Percentiles rank a stretch among this genome's conserved stretches.
These are phyloP conservation scores for Oryza glaberrima DNA, from an alignment of 176 grass and related monocot species.

Conservation along the genomic window DNA sequence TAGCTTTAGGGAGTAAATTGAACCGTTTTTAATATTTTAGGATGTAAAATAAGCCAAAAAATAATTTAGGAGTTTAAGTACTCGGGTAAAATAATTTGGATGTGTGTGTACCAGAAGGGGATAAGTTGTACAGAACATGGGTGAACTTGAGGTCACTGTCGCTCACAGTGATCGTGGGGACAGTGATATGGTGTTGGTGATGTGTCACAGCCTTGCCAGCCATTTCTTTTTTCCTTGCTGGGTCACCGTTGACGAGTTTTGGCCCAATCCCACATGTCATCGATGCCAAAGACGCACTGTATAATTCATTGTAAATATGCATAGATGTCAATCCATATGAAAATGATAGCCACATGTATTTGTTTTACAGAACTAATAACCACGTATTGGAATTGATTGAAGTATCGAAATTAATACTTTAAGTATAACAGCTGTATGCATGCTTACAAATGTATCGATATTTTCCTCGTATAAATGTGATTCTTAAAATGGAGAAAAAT, in stretches of 20 bases:
- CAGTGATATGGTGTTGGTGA: conserved; percentile 64
- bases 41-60: no score
- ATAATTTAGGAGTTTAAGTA: no score
- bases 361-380: not conserved
- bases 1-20: no score
- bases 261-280: conserved; percentile 86
- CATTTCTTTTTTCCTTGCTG: conserved; percentile 60
- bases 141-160: conserved; percentile 99
- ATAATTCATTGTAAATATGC: not conserved
- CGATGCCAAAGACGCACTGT: conserved; percentile 87
- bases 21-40: no score
- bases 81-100: no score
- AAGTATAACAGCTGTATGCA: not conserved
- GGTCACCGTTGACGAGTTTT: conserved; percentile 80
- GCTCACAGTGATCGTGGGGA: conserved; percentile 81
- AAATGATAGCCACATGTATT: not conserved
- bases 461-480: not conserved
- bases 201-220: conserved; percentile 36
- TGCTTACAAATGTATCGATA: not conserved
- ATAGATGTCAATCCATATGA: not conserved
- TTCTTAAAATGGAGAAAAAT: not conserved
- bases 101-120: conserved; percentile 57
- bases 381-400: not conserved
- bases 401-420: not conserved
- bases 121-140: conserved; percentile 95